Conservation (phyloP, 106 monocot genomes). For the Dioscorea zingiberensis region DNA sequence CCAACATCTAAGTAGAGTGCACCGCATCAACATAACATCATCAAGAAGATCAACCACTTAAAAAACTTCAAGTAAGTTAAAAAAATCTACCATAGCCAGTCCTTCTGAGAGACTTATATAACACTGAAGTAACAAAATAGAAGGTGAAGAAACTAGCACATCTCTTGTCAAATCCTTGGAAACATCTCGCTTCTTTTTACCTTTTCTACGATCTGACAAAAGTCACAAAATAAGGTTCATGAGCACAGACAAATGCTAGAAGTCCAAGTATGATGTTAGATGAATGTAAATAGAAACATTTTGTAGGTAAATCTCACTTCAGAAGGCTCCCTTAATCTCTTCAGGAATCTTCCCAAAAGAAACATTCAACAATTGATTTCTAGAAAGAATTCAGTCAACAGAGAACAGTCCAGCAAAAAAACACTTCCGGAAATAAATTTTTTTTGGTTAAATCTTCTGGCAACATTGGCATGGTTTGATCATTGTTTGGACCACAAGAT, state of each 20-base stretch:
- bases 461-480: no score
- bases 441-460: no score
- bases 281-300: no score
- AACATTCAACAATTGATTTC: no score
- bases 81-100: conserved; percentile 56
- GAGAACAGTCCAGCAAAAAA: no score
- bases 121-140: conserved; percentile 69
- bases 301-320: no score
- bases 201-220: conserved; percentile 55
- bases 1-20: conserved; percentile 53
- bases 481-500: no score
- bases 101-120: conserved; percentile 77
- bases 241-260: not conserved
- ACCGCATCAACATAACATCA: not conserved
- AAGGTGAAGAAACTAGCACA: conserved; percentile 27
- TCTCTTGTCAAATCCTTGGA: conserved; percentile 47
- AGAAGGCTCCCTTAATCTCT: no score
- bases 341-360: no score
- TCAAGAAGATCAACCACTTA: not conserved
- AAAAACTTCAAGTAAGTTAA: conserved; percentile 2
- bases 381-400: no score
- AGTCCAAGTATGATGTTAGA: no score
- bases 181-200: conserved; percentile 74
- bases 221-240: conserved; percentile 1
- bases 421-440: no score